Evolutionary conservation across 345 rosid species (phyloP).

Genomic region (Noccaea caerulescens): DNA sequence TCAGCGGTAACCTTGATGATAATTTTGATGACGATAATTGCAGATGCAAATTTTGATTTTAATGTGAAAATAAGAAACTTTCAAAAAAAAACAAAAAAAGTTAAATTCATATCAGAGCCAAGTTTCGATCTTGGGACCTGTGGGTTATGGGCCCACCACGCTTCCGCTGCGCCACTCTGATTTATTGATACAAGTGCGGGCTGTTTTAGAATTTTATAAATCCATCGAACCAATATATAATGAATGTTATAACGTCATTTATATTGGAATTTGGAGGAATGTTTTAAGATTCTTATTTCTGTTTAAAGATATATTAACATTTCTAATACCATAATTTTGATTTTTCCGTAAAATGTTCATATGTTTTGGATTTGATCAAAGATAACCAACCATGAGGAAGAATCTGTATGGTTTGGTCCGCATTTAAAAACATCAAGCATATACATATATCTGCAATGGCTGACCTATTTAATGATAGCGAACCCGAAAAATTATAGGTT

Average conservation of each 20-base stretch:
- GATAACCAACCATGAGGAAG: too few species aligned
- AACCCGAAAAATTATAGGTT: background rate
- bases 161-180: constrained; percentile 76
- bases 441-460: too few species aligned
- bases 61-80: background rate
- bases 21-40: too few species aligned
- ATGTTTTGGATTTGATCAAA: background rate
- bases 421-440: too few species aligned
- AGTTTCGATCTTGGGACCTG: constrained; percentile 69
- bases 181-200: background rate
- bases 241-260: too few species aligned
- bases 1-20: too few species aligned
- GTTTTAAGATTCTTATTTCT: background rate
- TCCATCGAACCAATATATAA: too few species aligned
- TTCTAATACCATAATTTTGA: background rate
- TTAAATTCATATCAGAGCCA: background rate
- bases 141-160: constrained; percentile 80
- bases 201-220: too few species aligned
- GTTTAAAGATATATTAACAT: background rate
- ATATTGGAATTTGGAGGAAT: background rate
- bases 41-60: background rate
- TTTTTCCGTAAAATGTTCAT: background rate
- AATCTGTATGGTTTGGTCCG: too few species aligned
- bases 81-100: background rate
- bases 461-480: too few species aligned